Evolutionary conservation across 2,329 filamentous ascomycete genomes (phyloP), one percentile per base, ranked within the genome.

Genomic region (Trichoderma pleuroti): DNA sequence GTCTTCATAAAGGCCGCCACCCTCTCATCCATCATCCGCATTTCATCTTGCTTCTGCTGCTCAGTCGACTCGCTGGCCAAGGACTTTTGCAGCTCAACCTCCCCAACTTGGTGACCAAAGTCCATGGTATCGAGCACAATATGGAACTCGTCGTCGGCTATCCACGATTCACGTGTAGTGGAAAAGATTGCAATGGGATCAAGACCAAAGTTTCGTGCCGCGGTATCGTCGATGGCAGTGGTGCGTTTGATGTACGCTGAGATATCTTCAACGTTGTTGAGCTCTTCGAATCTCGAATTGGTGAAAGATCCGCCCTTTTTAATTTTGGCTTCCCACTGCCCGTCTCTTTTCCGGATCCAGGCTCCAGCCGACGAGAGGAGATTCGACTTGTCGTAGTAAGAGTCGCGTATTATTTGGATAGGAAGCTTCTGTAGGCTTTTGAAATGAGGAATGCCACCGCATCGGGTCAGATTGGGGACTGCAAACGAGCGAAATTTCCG

Each of bases 41-140:
- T 28, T 36, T 52, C 30, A 2, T 26, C 9, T 7, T 69, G 42
- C 10, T 69, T 59, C 10, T 59, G 66, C 42, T 39, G 14, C 42
- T 62, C 66, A 24, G 42, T 54, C 21, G 39, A 18, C 1, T 24
- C 28, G 24, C 39, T 26, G 2, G 8, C 21, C 42, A 69, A 34
- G 4, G 18, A 5, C n/a, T 62, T 59, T 28, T 69, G 56, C 9
- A 69, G 57, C 21, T 69, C 66, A 16, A 69, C 42, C 24, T 69
- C 66, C 8, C 66, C 66, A 28, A 62, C 66, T 10, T 61, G 4
- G 42, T 69, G 57, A 7, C 66, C 66, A 52, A 69, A 69, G 30
- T 69, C 57, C 66, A 69, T 62, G 16, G 28, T 54, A 7, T 69
- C 66, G 10, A 62, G 57, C 11, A 54, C 42, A 52, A 62, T 49